Conservation (phyloP, 2,329 filamentous ascomycete genomes). For the Apiospora arundinis region DNA sequence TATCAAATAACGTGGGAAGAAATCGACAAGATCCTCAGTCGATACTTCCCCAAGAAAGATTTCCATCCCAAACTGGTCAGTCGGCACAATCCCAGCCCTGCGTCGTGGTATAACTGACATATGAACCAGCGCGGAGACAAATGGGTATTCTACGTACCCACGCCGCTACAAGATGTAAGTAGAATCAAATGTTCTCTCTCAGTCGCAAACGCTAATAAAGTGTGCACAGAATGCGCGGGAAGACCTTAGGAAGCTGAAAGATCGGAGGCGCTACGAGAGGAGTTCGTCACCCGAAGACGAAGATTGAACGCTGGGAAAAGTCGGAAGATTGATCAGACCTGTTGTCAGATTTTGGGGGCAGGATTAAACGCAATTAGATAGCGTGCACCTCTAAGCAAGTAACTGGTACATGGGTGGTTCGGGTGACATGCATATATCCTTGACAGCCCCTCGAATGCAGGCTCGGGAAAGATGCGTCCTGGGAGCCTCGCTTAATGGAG, state of each 20-base stretch:
- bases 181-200: not conserved
- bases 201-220: not conserved
- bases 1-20: not conserved
- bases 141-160: not conserved
- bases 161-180: not conserved
- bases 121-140: not conserved
- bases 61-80: not conserved
- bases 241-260: not conserved
- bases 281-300: not conserved
- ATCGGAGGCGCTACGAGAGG: not conserved
- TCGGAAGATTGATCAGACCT: not conserved
- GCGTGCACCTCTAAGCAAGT: not conserved
- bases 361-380: not conserved
- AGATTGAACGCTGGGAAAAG: not conserved
- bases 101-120: not conserved
- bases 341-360: not conserved
- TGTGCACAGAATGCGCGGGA: not conserved
- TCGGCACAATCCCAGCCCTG: not conserved
- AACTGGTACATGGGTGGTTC: not conserved
- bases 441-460: not conserved
- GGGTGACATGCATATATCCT: not conserved
- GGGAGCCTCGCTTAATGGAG: not conserved
- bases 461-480: not conserved
- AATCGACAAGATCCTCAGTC: not conserved
- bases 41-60: too few relatives aligned